Conservation (phyloP, 768 basidiomycete genomes). For the Boletus patriciae region DNA sequence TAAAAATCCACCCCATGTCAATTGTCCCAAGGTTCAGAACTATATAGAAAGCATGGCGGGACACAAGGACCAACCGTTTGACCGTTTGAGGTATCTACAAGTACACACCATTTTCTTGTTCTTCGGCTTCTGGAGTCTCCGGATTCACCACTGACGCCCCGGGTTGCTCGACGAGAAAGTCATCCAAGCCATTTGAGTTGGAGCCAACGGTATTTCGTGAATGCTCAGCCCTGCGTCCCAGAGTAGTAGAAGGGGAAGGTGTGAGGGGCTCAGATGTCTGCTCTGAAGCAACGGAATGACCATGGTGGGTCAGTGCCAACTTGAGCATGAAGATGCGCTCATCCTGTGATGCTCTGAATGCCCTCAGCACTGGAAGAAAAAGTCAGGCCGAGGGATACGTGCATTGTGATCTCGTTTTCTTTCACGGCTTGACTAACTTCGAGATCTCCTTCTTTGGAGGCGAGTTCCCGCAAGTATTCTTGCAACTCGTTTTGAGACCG, state of each 20-base stretch:
- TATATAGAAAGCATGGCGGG: background rate
- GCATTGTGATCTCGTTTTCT: slow-evolving; percentile 76
- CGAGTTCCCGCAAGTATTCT: slow-evolving; percentile 42
- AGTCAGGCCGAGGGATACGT: slow-evolving; percentile 33
- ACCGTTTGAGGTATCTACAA: slow-evolving; percentile 19
- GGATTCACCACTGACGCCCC: background rate
- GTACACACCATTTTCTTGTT: slow-evolving; percentile 24
- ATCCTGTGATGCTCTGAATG: slow-evolving; percentile 68
- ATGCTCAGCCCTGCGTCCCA: background rate
- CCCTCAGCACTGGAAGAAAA: slow-evolving; percentile 13
- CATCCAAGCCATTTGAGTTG: slow-evolving; percentile 19
- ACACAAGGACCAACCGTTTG: background rate
- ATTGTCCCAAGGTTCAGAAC: background rate
- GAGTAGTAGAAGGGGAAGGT: background rate
- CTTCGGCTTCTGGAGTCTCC: slow-evolving; percentile 1
- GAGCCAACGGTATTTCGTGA: slow-evolving; percentile 4
- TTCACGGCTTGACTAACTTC: slow-evolving; percentile 60
- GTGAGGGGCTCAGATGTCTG: slow-evolving; percentile 3
- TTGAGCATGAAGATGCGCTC: slow-evolving; percentile 71
- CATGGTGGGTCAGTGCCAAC: slow-evolving; percentile 64
- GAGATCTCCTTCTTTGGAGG: slow-evolving; percentile 44
- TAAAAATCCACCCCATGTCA: background rate
- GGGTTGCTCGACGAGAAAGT: background rate
- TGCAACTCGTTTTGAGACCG: slow-evolving; percentile 60
- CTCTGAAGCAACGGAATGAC: slow-evolving; percentile 41